These are phyloP conservation scores for Penicillium rolfsii DNA, from an alignment of 2,329 filamentous ascomycete genomes.

Conservation along the genomic window DNA sequence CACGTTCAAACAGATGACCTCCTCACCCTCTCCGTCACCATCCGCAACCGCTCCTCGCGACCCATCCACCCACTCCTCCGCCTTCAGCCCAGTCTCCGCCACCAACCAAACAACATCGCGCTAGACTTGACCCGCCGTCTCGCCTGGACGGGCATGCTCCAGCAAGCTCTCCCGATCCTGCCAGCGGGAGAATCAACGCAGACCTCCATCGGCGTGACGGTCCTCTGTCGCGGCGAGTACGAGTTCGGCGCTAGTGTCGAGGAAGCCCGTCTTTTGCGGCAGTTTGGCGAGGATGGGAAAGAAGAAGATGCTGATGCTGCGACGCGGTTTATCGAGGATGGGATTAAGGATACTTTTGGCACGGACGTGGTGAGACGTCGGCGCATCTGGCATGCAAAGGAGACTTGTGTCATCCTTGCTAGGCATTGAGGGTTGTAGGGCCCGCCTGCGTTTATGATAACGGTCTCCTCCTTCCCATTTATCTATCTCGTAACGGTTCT, in stretches of 20 bases:
- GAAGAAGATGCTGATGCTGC: conserved; percentile 16
- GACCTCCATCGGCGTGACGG: conserved; percentile 70
- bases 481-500: background rate
- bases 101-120: conserved; percentile 71
- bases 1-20: conserved; percentile 63
- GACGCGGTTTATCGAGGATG: conserved; percentile 31
- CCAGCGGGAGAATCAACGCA: conserved; percentile 61
- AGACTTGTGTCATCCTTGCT: conserved; percentile 51
- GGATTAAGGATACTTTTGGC: conserved; percentile 45
- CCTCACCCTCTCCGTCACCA: conserved; percentile 67
- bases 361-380: conserved; percentile 44
- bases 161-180: conserved; percentile 70
- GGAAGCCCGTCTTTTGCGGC: conserved; percentile 64
- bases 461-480: background rate
- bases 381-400: conserved; percentile 51
- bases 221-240: conserved; percentile 78
- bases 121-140: conserved; percentile 82
- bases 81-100: conserved; percentile 74
- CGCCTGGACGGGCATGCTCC: conserved; percentile 81
- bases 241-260: conserved; percentile 81
- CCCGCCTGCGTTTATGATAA: background rate
- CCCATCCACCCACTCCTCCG: conserved; percentile 74
- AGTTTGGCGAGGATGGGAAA: conserved; percentile 20
- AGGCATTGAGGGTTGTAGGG: conserved; percentile 26
- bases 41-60: conserved; percentile 72